A percentile compares a stretch with the other conserved stretches of the same genome.
Conservation (phyloP, 75 land plant genomes). For the Picea sitchensis region DNA sequence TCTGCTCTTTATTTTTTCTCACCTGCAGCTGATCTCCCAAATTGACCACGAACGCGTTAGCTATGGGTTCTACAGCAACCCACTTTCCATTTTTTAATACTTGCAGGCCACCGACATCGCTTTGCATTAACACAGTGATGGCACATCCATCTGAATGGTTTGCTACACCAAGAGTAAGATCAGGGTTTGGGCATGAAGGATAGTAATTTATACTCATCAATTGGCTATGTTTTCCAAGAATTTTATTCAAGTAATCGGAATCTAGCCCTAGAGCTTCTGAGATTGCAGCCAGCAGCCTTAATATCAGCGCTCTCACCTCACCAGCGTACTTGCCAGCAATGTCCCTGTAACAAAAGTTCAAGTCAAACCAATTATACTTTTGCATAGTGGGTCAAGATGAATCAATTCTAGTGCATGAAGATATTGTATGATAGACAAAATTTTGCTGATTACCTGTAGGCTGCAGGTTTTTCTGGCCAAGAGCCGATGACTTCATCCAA, state of each 20-base stretch:
- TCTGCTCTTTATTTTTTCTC: background rate
- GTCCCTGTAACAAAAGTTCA: conserved; percentile 13
- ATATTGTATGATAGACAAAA: too few relatives aligned
- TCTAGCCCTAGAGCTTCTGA: conserved; percentile 53
- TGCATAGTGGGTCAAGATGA: conserved; percentile 26
- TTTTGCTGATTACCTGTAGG: too few relatives aligned
- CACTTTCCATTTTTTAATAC: conserved; percentile 29
- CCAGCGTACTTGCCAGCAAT: conserved; percentile 26
- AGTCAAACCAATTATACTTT: background rate
- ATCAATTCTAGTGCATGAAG: conserved; percentile 15
- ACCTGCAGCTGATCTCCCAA: conserved; percentile 25
- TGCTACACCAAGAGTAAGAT: conserved; percentile 17
- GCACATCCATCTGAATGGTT: conserved; percentile 34
- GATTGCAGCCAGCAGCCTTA: conserved; percentile 36
- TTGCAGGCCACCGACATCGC: conserved; percentile 33
- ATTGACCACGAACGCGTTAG: conserved; percentile 39
- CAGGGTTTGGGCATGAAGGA: conserved; percentile 33
- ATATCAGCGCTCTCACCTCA: conserved; percentile 17
- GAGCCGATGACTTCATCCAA: conserved; percentile 19
- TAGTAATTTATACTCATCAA: conserved; percentile 31
- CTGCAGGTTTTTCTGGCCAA: conserved; percentile 62
- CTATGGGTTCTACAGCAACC: conserved; percentile 25
- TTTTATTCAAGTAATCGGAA: conserved; percentile 23
- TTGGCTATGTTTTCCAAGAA: conserved; percentile 40
- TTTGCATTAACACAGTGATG: conserved; percentile 34